Evolutionary conservation across 1,139 yeast genomes (phyloP).

Genomic region (Yamadazyma buinensis): DNA sequence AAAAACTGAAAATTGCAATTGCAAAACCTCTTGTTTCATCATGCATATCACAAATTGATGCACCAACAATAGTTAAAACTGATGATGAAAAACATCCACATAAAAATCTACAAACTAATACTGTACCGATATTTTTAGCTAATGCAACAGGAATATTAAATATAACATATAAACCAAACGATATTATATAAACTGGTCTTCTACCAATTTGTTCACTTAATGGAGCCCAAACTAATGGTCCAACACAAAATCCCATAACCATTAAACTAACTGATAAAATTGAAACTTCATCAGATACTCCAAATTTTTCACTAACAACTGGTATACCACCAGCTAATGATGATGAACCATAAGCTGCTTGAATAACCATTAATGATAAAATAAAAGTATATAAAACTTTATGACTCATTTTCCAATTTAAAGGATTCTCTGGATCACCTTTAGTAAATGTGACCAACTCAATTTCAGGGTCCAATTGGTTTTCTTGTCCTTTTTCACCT

Average conservation of each 20-base stretch:
- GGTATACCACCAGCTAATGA: conserved; percentile 83
- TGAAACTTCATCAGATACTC: conserved; percentile 75
- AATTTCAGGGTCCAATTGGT: conserved; percentile 54
- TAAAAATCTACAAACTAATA: conserved; percentile 75
- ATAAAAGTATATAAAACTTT: conserved; percentile 70
- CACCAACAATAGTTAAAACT: conserved; percentile 84
- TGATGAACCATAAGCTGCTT: conserved; percentile 89
- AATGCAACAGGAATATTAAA: conserved; percentile 89
- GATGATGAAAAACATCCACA: conserved; percentile 87
- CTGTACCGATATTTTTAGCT: conserved; percentile 77
- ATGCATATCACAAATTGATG: conserved; percentile 84
- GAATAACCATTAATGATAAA: conserved; percentile 66
- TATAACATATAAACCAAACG: conserved; percentile 68
- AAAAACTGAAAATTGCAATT: conserved; percentile 85
- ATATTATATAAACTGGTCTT: conserved; percentile 75
- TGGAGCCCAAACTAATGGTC: conserved; percentile 91
- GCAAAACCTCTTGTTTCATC: conserved; percentile 81
- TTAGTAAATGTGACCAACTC: conserved; percentile 78
- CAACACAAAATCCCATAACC: conserved; percentile 86
- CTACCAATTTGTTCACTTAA: conserved; percentile 83
- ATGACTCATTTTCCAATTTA: conserved; percentile 61
- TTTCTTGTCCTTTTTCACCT: conserved; percentile 16
- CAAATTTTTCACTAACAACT: conserved; percentile 57
- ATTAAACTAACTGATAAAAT: conserved; percentile 75
- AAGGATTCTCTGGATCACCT: conserved; percentile 83